phyloP scores from a whole-genome alignment of 2,329 filamentous ascomycete species.

The Ophiognomonia clavigignenti-juglandacearum region DNA sequence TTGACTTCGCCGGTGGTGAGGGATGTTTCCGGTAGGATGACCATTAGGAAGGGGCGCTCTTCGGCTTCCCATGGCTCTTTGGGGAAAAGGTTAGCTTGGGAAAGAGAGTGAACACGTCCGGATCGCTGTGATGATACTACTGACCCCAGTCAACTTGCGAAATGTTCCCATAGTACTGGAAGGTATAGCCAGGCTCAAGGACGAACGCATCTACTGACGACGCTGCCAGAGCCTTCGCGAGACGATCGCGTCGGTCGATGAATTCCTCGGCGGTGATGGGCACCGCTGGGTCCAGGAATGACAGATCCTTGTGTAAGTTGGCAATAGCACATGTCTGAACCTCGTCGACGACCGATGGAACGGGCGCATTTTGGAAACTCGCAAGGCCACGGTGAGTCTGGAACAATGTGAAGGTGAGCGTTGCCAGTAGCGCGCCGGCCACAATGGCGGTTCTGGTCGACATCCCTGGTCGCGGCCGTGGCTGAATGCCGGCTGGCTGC shows the following conservation, averaged over 20 bases:
- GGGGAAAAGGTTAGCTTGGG: too few species aligned
- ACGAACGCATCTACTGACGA: conserved; percentile 54
- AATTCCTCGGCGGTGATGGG: conserved; percentile 49
- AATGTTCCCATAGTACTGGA: conserved; percentile 60
- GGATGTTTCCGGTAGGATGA: conserved; percentile 44
- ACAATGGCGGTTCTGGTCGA: background rate
- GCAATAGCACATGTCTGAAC: conserved; percentile 54
- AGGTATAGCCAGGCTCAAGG: conserved; percentile 60
- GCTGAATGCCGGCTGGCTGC: background rate
- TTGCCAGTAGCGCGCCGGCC: background rate
- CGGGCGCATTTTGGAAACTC: conserved; percentile 29
- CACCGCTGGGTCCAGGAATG: conserved; percentile 44
- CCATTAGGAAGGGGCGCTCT: conserved; percentile 59
- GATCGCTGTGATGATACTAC: too few species aligned
- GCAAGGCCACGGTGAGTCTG: background rate
- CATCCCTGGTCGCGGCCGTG: background rate
- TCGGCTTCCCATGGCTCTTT: conserved; percentile 63
- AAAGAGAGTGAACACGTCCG: too few species aligned
- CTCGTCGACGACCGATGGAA: conserved; percentile 53
- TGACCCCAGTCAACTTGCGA: conserved; percentile 58
- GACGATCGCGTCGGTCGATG: conserved; percentile 47
- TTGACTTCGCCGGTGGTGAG: conserved; percentile 32
- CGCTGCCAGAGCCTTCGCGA: conserved; percentile 48
- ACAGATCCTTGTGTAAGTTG: conserved; percentile 43
- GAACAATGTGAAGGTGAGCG: background rate